Base-by-base conservation (phyloP, 306 rosid genomes). In the Acmispon strigosus region DNA sequence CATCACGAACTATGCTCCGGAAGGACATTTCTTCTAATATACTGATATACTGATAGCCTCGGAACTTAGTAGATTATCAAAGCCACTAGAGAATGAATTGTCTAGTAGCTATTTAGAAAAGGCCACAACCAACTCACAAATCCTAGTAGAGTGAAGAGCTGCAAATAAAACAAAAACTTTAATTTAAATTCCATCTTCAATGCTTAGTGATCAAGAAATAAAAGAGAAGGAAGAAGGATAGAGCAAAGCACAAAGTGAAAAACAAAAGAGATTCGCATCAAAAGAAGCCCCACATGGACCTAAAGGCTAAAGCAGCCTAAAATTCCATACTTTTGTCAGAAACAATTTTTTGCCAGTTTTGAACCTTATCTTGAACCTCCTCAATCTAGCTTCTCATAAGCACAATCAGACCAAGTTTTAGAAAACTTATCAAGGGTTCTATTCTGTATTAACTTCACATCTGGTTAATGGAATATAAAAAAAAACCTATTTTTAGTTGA, bases 1-100 rank as follows among this genome's bases (percentile, higher is more conserved):
- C 96, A 60, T 95, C 99, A 7, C 96, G 97, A 34, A 95, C 91
- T 52, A 95, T 89, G 70, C 97, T 86, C 15, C 99, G 96, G 76
- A 91, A 95, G 41, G 97, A 95, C 99, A 95, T 95, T 56, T 82
- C 66, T 80, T 82, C 82, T 43, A 20, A 74, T 39, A 43, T 8
- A 54, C 62, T 39, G 51, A 74, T 39, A 43, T 8, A 54, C 62
- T 39, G 51, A 73, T 63, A 82, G 64, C 74, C 84, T 72, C 49
- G 77, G 76, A 78, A 66, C 42, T 69, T 39, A 51, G 58, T 76
- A 50, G 73, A 54, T 47, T 78, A 72, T 64, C 79, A 75, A 51
- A 29, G 15, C 37, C 63, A 52, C 50, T 60, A 15, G 32, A 47
- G 47, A 13, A 76, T 70, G 16, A 58, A 72, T 27, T 18, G 17